Evolutionary conservation across 257 asterid genomes (phyloP).

Genomic region (Solanum bulbocastanum): DNA sequence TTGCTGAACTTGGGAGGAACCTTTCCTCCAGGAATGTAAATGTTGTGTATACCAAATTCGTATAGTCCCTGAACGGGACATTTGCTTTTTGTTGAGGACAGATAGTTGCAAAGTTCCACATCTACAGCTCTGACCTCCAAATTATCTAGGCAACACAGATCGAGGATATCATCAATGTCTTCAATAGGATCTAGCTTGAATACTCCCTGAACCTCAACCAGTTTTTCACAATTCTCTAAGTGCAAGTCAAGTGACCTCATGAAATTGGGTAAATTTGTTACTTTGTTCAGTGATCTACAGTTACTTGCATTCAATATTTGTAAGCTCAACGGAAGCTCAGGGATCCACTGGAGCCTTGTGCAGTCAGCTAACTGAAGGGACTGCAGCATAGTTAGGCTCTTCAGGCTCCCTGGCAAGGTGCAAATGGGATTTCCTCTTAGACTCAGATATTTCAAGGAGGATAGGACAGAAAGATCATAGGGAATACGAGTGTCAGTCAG

Average conservation of each 20-base stretch:
- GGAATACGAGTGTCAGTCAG: neutral
- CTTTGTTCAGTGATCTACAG: neutral
- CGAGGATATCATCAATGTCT: neutral
- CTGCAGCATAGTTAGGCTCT: neutral
- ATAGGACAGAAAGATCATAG: neutral
- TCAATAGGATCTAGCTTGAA: neutral
- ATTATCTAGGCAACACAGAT: neutral
- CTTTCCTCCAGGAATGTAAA: neutral
- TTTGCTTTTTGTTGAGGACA: conserved; percentile 1
- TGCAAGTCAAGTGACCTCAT: neutral
- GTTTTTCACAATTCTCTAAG: neutral
- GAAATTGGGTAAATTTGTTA: neutral
- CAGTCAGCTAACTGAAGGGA: neutral
- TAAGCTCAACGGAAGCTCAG: neutral
- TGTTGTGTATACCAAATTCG: conserved; percentile 4
- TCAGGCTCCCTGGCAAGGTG: neutral
- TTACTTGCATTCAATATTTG: neutral
- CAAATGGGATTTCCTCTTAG: neutral
- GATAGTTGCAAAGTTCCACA: neutral
- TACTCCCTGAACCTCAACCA: conserved; percentile 3
- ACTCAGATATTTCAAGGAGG: neutral
- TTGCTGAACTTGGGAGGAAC: neutral
- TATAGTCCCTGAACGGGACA: conserved; percentile 1
- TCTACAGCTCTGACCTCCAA: neutral
- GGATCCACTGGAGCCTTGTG: conserved; percentile 5